Conservation (phyloP, 805 yeast species). For the Wickerhamiella slavikovae region DNA sequence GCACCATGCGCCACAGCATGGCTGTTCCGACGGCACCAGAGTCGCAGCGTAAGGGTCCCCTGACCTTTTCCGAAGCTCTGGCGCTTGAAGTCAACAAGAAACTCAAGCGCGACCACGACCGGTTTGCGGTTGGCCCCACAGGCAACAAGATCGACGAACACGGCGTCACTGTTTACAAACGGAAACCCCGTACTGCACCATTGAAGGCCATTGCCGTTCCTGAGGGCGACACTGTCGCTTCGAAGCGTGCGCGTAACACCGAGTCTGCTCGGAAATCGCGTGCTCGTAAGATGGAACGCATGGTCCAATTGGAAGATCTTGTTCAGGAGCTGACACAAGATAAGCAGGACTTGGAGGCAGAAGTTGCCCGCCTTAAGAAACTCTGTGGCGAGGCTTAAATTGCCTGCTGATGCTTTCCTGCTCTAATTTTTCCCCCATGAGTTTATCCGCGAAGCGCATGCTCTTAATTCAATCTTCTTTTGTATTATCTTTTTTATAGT, state of each 20-base stretch:
- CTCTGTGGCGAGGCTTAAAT: slow-evolving; percentile 3
- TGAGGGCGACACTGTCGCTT: slow-evolving; percentile 16
- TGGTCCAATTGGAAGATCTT: slow-evolving; percentile 64
- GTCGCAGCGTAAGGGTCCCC: not conserved
- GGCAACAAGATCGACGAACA: slow-evolving; percentile 29
- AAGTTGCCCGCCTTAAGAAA: slow-evolving; percentile 23
- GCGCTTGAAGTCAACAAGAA: slow-evolving; percentile 4
- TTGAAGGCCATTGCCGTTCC: slow-evolving; percentile 44
- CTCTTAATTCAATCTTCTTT: no score
- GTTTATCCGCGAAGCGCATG: no score
- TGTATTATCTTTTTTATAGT: not conserved
- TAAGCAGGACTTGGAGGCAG: slow-evolving; percentile 40
- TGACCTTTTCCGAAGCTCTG: slow-evolving; percentile 4
- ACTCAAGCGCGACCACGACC: slow-evolving; percentile 2
- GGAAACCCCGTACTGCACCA: slow-evolving; percentile 57
- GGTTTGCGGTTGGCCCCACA: not conserved
- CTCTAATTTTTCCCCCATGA: not conserved
- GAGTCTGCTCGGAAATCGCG: slow-evolving; percentile 87
- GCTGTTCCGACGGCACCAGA: no score
- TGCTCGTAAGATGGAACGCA: slow-evolving; percentile 83
- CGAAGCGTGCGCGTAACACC: slow-evolving; percentile 91
- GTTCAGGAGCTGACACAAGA: slow-evolving; percentile 44
- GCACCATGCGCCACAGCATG: not conserved
- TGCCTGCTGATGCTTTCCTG: not conserved
- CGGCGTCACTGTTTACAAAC: slow-evolving; percentile 56